These are phyloP conservation scores for Apocynum venetum DNA, from an alignment of 257 asterid species.

Conservation along the genomic window DNA sequence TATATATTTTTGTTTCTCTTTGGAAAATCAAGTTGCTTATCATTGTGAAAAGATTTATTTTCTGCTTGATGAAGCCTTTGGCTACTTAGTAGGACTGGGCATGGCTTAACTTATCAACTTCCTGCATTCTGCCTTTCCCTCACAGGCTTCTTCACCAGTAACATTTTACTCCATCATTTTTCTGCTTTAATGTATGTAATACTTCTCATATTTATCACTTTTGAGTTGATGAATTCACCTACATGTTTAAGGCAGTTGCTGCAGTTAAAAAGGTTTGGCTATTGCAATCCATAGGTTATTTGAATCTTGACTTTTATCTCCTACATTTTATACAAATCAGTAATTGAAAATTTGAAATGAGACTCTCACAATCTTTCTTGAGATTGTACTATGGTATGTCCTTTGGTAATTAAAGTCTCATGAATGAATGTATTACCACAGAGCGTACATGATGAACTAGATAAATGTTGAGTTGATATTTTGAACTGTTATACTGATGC, in stretches of 20 bases:
- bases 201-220: background rate
- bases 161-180: background rate
- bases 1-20: background rate
- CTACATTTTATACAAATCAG: background rate
- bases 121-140: background rate
- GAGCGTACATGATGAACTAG: background rate
- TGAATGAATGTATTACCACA: background rate
- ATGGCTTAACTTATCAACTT: background rate
- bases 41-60: background rate
- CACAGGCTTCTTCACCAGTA: background rate
- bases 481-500: background rate
- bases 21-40: background rate
- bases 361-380: background rate
- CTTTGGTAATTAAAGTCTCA: background rate
- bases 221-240: background rate
- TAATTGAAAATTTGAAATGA: background rate
- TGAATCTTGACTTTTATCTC: background rate
- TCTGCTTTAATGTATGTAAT: background rate
- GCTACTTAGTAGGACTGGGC: background rate
- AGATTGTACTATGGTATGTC: background rate
- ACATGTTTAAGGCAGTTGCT: background rate
- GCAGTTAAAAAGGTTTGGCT: background rate
- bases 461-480: background rate
- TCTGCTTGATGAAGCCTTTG: background rate
- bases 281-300: background rate